A percentile compares a stretch with the other conserved stretches of the same genome.
Conservation (phyloP, 805 yeast species). For the Yamadazyma tumulicola region DNA sequence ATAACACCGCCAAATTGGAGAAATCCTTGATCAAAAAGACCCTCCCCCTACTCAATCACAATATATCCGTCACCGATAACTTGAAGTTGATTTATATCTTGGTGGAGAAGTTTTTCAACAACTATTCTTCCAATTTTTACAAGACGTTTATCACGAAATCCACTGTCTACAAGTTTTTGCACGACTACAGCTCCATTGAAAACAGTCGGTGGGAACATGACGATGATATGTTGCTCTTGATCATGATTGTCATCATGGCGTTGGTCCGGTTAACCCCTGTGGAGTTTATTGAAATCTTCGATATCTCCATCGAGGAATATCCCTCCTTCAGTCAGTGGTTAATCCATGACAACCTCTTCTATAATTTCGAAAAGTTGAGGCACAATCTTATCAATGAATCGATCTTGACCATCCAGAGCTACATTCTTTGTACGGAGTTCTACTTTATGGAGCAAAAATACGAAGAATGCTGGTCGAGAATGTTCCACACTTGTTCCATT, state of each 20-base stretch:
- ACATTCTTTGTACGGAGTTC: constrained; percentile 50
- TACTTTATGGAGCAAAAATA: constrained; percentile 46
- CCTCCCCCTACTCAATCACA: constrained; percentile 20
- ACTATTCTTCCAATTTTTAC: constrained; percentile 29
- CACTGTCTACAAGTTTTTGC: constrained; percentile 33
- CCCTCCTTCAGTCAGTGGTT: constrained; percentile 6
- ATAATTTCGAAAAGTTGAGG: constrained; percentile 43
- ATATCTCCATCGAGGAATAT: constrained; percentile 7
- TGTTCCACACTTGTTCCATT: constrained; percentile 47
- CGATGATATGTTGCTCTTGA: constrained; percentile 45
- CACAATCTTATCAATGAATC: constrained; percentile 47
- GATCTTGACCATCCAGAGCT: constrained; percentile 45
- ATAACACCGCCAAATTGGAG: constrained; percentile 7
- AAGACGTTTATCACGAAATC: constrained; percentile 35
- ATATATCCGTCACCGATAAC: constrained; percentile 19
- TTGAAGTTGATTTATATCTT: constrained; percentile 28
- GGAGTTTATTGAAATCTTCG: constrained; percentile 14
- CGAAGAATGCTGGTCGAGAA: constrained; percentile 50
- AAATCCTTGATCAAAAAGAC: constrained; percentile 27
- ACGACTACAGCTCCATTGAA: constrained; percentile 27
- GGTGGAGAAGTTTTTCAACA: constrained; percentile 41
- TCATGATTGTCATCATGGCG: constrained; percentile 43
- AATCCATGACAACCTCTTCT: constrained; percentile 20
- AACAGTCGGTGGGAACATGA: constrained; percentile 44
- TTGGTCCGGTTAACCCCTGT: constrained; percentile 33